Conservation (phyloP, 2,329 filamentous ascomycete genomes). For the Pseudopithomyces maydicus region DNA sequence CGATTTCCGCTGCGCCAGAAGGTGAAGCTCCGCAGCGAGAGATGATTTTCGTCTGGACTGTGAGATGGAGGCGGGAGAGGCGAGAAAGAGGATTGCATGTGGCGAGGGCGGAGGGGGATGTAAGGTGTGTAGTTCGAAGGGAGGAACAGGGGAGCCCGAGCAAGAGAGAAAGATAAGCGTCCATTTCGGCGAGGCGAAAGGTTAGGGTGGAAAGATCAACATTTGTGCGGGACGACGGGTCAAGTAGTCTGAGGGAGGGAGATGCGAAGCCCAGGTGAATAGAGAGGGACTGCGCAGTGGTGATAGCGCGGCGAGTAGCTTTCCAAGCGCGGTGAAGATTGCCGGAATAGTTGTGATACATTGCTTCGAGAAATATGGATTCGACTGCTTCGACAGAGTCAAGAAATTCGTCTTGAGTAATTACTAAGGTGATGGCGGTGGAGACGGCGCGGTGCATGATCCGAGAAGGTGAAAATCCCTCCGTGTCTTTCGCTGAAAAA, state of each 20-base stretch:
- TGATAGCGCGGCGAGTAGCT: constrained; percentile 45
- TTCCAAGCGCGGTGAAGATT: constrained; percentile 50
- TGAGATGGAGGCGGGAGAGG: constrained; percentile 27
- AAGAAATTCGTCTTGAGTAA: constrained; percentile 46
- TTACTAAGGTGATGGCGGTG: constrained; percentile 37
- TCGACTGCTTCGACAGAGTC: constrained; percentile 48
- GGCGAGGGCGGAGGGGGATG: constrained; percentile 4
- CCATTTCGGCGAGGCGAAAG: constrained; percentile 46
- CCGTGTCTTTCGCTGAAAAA: constrained; percentile 16
- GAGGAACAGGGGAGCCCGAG: constrained; percentile 47
- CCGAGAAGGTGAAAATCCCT: constrained; percentile 17
- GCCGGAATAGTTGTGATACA: constrained; percentile 47
- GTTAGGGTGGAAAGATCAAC: constrained; percentile 38
- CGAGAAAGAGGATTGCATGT: constrained; percentile 21
- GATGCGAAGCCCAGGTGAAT: constrained; percentile 47
- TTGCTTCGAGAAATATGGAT: constrained; percentile 50
- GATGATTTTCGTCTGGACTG: constrained; percentile 45
- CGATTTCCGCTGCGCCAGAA: constrained; percentile 29
- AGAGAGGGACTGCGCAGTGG: constrained; percentile 50
- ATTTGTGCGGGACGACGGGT: constrained; percentile 8
- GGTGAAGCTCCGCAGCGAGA: constrained; percentile 43
- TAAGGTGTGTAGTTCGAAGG: constrained; percentile 22
- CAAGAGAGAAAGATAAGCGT: constrained; percentile 48
- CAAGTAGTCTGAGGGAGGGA: constrained; percentile 28
- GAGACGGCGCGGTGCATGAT: constrained; percentile 38